Base-by-base conservation (phyloP, 225 moss, liverwort and hornwort genomes). In the Sphagnum tenellum region DNA sequence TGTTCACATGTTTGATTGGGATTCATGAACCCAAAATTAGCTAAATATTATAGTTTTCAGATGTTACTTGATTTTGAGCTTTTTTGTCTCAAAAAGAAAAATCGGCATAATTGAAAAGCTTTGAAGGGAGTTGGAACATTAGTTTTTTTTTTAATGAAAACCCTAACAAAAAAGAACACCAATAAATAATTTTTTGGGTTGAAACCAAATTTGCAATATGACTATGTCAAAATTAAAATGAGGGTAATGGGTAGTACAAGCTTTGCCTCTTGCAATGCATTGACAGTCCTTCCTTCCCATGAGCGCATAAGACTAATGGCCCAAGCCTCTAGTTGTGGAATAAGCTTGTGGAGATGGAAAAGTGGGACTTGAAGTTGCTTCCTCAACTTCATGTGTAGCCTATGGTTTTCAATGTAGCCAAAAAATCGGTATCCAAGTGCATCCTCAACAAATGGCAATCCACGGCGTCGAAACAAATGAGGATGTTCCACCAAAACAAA, bases 401-500 rank as follows among this genome's bases (percentile, higher is more conserved):
- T 49, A 29, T 62, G 75, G n/a, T 66, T 58, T 2, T 29, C 29
- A 10, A 12, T 44, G 14, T 69, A 59, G 6, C 78, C 74, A 49
- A 78, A 74, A 2, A 71, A 72, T 4, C 46, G 59, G 2, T 51
- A 67, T 7, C 68, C 69, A 12, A 79, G 69, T 57, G 72, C 69
- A 0, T 46, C 55, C 44, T 71, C 79, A 55, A 65, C 58, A 0
- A 44, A 14, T 10, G 75, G 72, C 59, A 75, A 61, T 4, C 76
- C 65, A 52, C 67, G 74, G 44, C 64, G 68, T 7, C 55, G 56
- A 12, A 63, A 70, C n/a, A 70, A 44, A 53, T 10, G 44, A 1
- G 70, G 47, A 46, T 70, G 44, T 4, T 73, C 77, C 53, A 77
- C 77, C 49, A 72, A 8, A 44, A 79, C 61, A 59, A 79, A 79